Percentiles rank a stretch among this genome's conserved stretches.
Conservation (phyloP, 2,329 filamentous ascomycete genomes). For the Bipolaris zeicola region DNA sequence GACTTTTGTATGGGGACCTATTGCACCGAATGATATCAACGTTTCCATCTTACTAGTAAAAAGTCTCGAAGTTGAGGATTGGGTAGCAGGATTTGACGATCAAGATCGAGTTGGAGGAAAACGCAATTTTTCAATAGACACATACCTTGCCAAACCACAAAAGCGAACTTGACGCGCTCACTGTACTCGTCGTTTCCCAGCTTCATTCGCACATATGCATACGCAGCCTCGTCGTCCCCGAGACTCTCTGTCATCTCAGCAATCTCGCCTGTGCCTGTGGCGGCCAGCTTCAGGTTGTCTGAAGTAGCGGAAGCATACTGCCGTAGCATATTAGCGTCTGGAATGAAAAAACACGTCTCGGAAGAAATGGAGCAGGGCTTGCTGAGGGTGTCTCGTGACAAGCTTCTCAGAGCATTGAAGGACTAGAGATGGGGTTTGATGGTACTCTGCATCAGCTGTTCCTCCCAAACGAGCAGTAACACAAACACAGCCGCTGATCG, state of each 20-base stretch:
- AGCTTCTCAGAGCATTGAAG: not conserved
- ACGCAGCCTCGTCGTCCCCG: conserved; percentile 66
- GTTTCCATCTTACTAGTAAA: not conserved
- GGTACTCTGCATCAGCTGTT: not conserved
- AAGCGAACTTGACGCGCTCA: conserved; percentile 69
- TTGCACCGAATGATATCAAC: not conserved
- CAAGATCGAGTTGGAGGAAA: not conserved
- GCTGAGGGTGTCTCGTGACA: not conserved
- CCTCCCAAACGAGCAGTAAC: not conserved
- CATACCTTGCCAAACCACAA: conserved; percentile 72
- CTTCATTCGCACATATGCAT: conserved; percentile 64
- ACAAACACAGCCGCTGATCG: not conserved
- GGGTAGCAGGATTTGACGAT: not conserved
- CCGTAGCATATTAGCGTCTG: not conserved
- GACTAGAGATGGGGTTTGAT: not conserved
- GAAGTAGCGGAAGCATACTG: conserved; percentile 53
- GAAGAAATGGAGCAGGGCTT: not conserved
- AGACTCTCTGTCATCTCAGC: conserved; percentile 62
- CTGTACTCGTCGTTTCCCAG: conserved; percentile 74
- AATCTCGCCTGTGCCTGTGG: conserved; percentile 66
- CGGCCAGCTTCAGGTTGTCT: conserved; percentile 61
- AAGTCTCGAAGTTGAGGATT: not conserved
- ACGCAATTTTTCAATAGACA: not conserved
- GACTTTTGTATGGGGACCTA: conserved; percentile 60
- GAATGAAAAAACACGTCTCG: not conserved